These are phyloP conservation scores for Xylariaceae sp. DNA, from an alignment of 2,329 filamentous ascomycete species.

Conservation along the genomic window DNA sequence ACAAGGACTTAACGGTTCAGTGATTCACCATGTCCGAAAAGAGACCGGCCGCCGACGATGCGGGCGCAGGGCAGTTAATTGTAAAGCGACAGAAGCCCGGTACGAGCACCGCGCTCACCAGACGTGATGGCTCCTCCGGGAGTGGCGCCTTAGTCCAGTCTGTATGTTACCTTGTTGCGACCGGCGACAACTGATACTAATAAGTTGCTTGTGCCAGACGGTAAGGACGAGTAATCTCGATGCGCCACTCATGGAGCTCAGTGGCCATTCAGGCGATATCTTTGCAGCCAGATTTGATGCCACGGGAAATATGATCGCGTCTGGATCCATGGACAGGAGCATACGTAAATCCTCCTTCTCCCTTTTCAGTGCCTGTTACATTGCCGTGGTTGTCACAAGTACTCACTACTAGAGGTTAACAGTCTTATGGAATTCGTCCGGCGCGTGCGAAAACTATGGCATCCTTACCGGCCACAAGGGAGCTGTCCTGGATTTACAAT, in stretches of 20 bases:
- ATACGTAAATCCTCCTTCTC: conserved; percentile 58
- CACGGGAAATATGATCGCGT: conserved; percentile 82
- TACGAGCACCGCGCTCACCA: conserved; percentile 44
- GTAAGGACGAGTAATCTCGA: conserved; percentile 77
- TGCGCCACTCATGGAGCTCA: conserved; percentile 90
- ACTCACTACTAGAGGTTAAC: conserved; percentile 1
- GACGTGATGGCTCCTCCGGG: conserved; percentile 42
- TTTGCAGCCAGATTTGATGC: conserved; percentile 89
- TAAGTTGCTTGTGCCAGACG: conserved; percentile 45
- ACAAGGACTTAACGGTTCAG: not conserved
- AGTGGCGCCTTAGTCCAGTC: conserved; percentile 46
- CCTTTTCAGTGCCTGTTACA: not conserved
- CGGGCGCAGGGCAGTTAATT: conserved; percentile 71
- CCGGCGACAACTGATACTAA: not conserved
- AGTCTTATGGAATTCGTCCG: conserved; percentile 94
- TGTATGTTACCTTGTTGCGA: conserved; percentile 36
- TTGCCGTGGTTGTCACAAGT: not conserved
- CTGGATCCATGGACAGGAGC: conserved; percentile 88
- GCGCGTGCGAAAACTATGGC: conserved; percentile 92
- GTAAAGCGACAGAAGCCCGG: conserved; percentile 82
- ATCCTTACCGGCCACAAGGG: conserved; percentile 83
- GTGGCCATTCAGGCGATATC: conserved; percentile 76
- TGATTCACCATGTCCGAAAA: conserved; percentile 76
- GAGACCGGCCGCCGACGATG: conserved; percentile 79
- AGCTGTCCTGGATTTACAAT: conserved; percentile 86